These are phyloP conservation scores for Alternaria longipes DNA, from an alignment of 2,329 filamentous ascomycete genomes.

Conservation along the genomic window DNA sequence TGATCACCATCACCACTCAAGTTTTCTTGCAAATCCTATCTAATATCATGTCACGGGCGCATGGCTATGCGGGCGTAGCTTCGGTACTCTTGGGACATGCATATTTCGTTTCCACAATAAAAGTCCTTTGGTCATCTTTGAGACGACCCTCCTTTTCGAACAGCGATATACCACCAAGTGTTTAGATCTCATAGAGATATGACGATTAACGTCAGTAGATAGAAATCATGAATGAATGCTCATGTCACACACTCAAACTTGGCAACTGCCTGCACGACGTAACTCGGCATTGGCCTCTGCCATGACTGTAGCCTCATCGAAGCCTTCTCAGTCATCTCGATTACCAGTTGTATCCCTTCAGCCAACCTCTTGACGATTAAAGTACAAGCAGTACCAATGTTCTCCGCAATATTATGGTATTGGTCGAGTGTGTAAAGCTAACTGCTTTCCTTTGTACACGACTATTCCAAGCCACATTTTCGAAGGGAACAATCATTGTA, in stretches of 20 bases:
- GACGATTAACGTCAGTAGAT: conserved; percentile 1
- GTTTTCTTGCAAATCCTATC: conserved; percentile 2
- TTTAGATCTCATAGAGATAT: conserved; percentile 2
- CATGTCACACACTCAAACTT: neutral
- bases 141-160: conserved; percentile 2
- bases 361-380: neutral
- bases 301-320: neutral
- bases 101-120: conserved; percentile 1
- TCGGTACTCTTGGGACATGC: conserved; percentile 3
- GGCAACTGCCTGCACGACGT: neutral
- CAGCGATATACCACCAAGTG: conserved; percentile 6
- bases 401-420: too few relatives aligned
- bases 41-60: conserved; percentile 5
- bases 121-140: conserved; percentile 1
- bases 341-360: neutral
- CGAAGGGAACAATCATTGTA: too few relatives aligned
- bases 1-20: neutral
- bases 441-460: too few relatives aligned
- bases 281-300: neutral
- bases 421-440: too few relatives aligned
- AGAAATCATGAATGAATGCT: neutral
- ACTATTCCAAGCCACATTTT: too few relatives aligned
- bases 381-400: neutral
- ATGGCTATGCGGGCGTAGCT: conserved; percentile 13
- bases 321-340: neutral